Base-by-base conservation (phyloP, 768 basidiomycete genomes). In the Clathrus columnatus region DNA sequence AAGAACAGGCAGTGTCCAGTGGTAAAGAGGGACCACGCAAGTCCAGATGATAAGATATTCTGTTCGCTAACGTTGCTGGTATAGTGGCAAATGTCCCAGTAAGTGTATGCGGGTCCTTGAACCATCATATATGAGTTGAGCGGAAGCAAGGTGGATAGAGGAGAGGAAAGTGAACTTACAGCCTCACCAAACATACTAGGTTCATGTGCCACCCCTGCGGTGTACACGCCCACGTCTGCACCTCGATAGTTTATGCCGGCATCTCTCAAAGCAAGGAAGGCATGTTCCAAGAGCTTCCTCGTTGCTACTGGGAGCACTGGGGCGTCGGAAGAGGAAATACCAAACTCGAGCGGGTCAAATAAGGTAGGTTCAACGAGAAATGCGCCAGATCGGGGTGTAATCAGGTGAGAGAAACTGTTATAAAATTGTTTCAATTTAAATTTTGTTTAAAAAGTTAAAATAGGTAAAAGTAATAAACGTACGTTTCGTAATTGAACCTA, bases 1-100 rank as follows among this genome's bases (percentile, higher is more conserved):
- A 78, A 43, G 74, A 77, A 59, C 79, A 80, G 1, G 75, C 75
- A 0, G 75, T 78, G 56, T 80, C 78, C 0, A 72, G 60, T 5
- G 76, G 73, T 29, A 79, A 56, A 2, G 79, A 80, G 10, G 78
- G 79, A 11, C 77, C 77, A 0, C 62, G 68, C 20, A 72, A 54
- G 50, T 73, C 69, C 46, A 71, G 64, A 0, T 62, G 62, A 20
- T 47, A 47, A 4, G 46, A 47, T 16, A 47, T 47, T 11, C 26
- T 47, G 26, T 47, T 47, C 16, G 46, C 46, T 10, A 47, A 11
- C 18, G 26, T 47, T 23, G 21, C 21, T 4, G 46, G 46, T 4
- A 23, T 28, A 4, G 21, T 11, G 20, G 21, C 46, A 28, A 47
- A 47, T 11, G 46, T 23, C 18, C 46, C 46, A 20, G 21, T 7